Conservation (phyloP, 108 stramenopile species). For the Stephanodiscus triporus region DNA sequence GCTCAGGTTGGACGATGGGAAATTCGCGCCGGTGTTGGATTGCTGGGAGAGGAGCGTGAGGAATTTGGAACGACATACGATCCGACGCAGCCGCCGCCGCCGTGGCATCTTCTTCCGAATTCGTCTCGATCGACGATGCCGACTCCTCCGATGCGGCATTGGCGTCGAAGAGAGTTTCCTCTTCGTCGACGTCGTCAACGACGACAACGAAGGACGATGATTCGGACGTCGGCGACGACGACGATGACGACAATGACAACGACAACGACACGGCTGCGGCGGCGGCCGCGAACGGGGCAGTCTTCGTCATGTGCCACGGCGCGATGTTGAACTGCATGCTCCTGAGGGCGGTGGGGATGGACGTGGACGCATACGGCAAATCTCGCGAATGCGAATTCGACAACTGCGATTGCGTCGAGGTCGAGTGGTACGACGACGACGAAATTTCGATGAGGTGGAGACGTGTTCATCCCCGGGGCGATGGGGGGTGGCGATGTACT, state of each 20-base stretch:
- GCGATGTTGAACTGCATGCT: slow-evolving; percentile 52
- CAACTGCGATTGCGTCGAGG: slow-evolving; percentile 44
- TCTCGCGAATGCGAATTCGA: slow-evolving; percentile 25
- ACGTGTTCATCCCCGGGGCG: slow-evolving; percentile 14
- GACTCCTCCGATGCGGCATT: background rate
- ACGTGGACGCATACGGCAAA: slow-evolving; percentile 8
- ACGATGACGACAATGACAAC: no score
- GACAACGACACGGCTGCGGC: no score
- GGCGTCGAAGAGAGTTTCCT: no score
- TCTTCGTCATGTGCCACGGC: slow-evolving; percentile 46
- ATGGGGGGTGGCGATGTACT: slow-evolving; percentile 5
- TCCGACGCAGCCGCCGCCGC: slow-evolving; percentile 20
- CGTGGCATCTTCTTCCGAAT: background rate
- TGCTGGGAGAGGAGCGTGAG: slow-evolving; percentile 34
- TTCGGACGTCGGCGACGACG: no score
- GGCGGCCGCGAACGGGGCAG: background rate
- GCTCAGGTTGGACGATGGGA: slow-evolving; percentile 24
- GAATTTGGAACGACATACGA: slow-evolving; percentile 38
- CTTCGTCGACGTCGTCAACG: no score
- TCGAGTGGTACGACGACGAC: slow-evolving; percentile 36
- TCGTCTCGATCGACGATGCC: background rate
- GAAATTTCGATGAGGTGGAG: slow-evolving; percentile 30
- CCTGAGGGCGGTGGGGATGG: slow-evolving; percentile 33
- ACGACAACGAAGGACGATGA: no score
- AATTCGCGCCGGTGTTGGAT: slow-evolving; percentile 42